These are phyloP conservation scores for Corynespora cassiicola DNA, from an alignment of 2,329 filamentous ascomycete species.

Conservation along the genomic window DNA sequence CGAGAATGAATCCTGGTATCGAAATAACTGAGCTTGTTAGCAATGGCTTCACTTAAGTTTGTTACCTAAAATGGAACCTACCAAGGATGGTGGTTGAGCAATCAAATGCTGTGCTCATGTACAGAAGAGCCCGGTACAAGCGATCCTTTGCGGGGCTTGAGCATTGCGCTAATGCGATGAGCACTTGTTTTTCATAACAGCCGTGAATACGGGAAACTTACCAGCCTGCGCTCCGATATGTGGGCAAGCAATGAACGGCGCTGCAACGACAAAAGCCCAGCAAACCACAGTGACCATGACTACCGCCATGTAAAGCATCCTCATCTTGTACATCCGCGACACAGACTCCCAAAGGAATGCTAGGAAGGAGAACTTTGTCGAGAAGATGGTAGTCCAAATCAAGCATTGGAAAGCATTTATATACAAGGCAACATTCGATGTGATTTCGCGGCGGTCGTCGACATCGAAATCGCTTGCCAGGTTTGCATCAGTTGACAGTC, in stretches of 20 bases:
- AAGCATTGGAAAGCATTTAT: constrained; percentile 1
- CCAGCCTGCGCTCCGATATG: not conserved
- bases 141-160: not conserved
- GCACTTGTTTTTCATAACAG: not conserved
- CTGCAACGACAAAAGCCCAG: not conserved
- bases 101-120: not conserved
- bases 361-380: constrained; percentile 2
- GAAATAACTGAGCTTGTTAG: too few relatives aligned
- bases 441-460: not conserved
- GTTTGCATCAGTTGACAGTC: too few relatives aligned
- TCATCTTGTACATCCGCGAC: not conserved
- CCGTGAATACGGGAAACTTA: not conserved
- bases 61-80: too few relatives aligned
- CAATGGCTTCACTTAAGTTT: too few relatives aligned
- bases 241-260: constrained; percentile 3
- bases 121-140: not conserved
- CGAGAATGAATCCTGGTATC: too few relatives aligned
- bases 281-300: not conserved
- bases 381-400: constrained; percentile 2
- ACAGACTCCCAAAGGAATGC: constrained; percentile 1
- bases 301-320: not conserved
- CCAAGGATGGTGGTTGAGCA: not conserved
- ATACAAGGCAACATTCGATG: not conserved
- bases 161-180: not conserved
- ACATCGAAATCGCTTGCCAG: not conserved